Evolutionary conservation across 2,329 filamentous ascomycete species (phyloP).

Genomic region (Ophiostoma pallidulum): DNA sequence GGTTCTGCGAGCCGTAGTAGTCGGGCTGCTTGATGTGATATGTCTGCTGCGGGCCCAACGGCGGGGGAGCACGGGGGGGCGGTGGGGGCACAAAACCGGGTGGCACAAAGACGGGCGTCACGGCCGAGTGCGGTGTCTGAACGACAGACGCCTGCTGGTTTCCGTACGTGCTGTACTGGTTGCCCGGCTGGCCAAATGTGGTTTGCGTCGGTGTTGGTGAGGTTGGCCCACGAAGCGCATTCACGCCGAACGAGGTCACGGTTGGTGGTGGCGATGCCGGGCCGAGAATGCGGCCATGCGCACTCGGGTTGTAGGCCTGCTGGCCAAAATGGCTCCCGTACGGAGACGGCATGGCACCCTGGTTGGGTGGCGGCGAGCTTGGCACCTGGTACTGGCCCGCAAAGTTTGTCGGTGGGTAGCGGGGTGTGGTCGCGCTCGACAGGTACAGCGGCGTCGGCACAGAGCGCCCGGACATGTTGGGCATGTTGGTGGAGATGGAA

Average conservation of each 20-base stretch:
- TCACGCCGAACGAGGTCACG: conserved; percentile 28
- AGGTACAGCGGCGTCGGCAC: conserved; percentile 29
- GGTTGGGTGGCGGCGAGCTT: conserved; percentile 45
- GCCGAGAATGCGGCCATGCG: conserved; percentile 47
- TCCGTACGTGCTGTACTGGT: conserved; percentile 39
- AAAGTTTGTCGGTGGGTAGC: conserved; percentile 45
- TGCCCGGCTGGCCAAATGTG: conserved; percentile 37
- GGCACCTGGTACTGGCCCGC: conserved; percentile 51
- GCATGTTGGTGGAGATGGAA: conserved; percentile 13
- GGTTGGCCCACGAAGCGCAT: conserved; percentile 26
- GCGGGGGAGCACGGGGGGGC: conserved; percentile 53
- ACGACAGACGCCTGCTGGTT: conserved; percentile 33
- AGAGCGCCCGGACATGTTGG: conserved; percentile 25
- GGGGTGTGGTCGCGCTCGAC: conserved; percentile 27
- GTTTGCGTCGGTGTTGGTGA: conserved; percentile 57
- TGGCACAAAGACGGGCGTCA: conserved; percentile 35
- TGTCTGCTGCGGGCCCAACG: conserved; percentile 53
- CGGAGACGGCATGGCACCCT: conserved; percentile 28
- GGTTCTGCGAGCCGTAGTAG: conserved; percentile 24
- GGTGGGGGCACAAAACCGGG: conserved; percentile 54
- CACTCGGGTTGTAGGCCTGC: conserved; percentile 47
- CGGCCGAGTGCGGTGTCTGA: conserved; percentile 29
- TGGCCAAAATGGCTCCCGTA: conserved; percentile 33
- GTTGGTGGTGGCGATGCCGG: conserved; percentile 37
- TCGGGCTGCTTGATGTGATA: conserved; percentile 38